phyloP scores from a whole-genome alignment of 2,329 filamentous ascomycete genomes.

The Pyricularia sp. region DNA sequence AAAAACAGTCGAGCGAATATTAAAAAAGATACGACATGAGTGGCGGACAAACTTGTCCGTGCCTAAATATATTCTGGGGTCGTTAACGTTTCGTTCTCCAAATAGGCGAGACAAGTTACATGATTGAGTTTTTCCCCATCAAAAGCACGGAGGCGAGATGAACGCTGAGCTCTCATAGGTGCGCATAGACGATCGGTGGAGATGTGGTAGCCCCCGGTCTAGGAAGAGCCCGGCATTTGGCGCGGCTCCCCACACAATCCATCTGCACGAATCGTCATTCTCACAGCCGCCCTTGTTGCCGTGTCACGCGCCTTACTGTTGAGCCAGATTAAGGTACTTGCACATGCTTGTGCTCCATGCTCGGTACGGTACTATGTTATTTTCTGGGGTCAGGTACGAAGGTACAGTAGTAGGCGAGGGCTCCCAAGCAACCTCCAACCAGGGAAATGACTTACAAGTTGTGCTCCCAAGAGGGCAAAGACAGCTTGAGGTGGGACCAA shows the following conservation, averaged over 20 bases:
- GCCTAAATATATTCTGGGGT: neutral
- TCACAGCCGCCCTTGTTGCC: neutral
- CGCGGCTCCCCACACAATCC: neutral
- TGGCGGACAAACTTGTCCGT: neutral
- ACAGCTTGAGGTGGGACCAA: neutral
- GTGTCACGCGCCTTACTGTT: neutral
- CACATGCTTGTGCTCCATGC: neutral
- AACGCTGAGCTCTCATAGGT: neutral
- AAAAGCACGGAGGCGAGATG: neutral
- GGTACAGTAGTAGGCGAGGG: neutral
- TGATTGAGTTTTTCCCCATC: neutral
- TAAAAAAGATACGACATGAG: neutral
- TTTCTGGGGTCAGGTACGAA: no score
- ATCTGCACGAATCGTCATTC: neutral
- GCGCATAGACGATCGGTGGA: neutral
- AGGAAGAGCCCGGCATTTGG: neutral
- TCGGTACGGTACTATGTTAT: no score
- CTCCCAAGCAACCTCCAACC: neutral
- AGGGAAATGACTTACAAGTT: neutral
- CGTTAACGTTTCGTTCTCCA: neutral
- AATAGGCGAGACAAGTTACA: neutral
- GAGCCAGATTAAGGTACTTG: neutral
- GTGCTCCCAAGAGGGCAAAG: neutral
- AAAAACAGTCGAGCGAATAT: neutral
- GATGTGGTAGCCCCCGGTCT: neutral